Percentiles rank a stretch among this genome's conserved stretches.
Evolutionary conservation across 1,284 basidiomycete species (phyloP).

Genomic region (Amylostereum chailletii): DNA sequence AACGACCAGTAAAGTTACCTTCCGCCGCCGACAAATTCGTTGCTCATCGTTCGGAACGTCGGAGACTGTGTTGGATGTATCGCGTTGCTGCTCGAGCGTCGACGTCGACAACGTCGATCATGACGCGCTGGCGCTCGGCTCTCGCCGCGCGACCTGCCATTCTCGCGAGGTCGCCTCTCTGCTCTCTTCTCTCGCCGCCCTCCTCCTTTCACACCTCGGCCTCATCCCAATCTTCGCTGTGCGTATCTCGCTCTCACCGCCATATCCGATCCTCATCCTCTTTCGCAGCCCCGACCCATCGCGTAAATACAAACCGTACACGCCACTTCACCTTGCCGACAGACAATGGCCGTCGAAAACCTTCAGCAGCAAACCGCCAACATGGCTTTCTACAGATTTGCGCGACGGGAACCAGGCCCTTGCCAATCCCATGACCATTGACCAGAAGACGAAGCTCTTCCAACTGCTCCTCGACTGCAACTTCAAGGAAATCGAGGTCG

Average conservation of each 20-base stretch:
- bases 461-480: constrained; percentile 84
- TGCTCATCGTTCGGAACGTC: too few relatives aligned
- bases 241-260: background rate
- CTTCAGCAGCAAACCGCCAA: constrained; percentile 66
- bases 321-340: constrained; percentile 69
- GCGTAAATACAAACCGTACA: constrained; percentile 83
- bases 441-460: constrained; percentile 92
- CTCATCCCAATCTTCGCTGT: background rate
- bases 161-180: too few relatives aligned
- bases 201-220: too few relatives aligned
- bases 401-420: constrained; percentile 97
- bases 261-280: constrained; percentile 1
- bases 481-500: constrained; percentile 96
- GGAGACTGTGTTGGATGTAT: too few relatives aligned
- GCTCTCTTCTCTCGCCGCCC: too few relatives aligned
- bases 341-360: constrained; percentile 92
- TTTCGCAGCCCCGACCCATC: constrained; percentile 67
- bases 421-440: constrained; percentile 92
- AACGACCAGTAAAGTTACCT: too few relatives aligned
- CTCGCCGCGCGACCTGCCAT: too few relatives aligned
- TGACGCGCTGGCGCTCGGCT: too few relatives aligned
- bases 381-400: constrained; percentile 97
- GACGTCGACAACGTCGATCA: too few relatives aligned
- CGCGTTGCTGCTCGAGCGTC: too few relatives aligned
- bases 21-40: too few relatives aligned